Evolutionary conservation across 23 red algal genomes (phyloP).

Genomic region (Rhodosorus marinus): DNA sequence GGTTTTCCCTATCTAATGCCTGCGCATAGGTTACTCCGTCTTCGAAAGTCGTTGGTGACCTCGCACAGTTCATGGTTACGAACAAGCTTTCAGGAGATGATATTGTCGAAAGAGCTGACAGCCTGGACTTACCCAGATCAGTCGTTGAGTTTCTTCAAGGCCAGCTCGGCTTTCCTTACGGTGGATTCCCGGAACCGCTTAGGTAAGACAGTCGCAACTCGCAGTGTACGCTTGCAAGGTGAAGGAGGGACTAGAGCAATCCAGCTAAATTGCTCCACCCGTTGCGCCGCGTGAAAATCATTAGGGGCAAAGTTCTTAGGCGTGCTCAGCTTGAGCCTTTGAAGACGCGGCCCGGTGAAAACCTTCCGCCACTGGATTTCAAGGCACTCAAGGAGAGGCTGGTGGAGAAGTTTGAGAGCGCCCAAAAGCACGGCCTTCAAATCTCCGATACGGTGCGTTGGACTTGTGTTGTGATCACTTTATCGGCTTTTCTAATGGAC

Average conservation of each 20-base stretch:
- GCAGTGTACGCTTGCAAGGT: too few relatives aligned
- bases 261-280: too few relatives aligned
- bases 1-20: too few relatives aligned
- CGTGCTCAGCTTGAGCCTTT: background rate
- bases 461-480: too few relatives aligned
- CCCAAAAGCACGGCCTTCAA: too few relatives aligned
- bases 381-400: background rate
- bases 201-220: too few relatives aligned
- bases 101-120: background rate
- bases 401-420: background rate
- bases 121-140: background rate
- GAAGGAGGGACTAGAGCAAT: too few relatives aligned
- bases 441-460: too few relatives aligned
- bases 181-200: slow-evolving; percentile 1
- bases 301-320: background rate
- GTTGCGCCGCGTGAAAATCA: too few relatives aligned
- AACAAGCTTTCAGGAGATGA: slow-evolving; percentile 1
- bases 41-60: slow-evolving; percentile 1
- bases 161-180: background rate
- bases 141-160: slow-evolving; percentile 8
- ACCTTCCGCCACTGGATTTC: background rate
- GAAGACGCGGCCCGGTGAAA: background rate
- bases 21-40: slow-evolving; percentile 1
- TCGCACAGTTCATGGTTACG: background rate
- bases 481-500: too few relatives aligned